Evolutionary conservation across 129 eudicot genomes (phyloP).

Genomic region (Logfia minima): DNA sequence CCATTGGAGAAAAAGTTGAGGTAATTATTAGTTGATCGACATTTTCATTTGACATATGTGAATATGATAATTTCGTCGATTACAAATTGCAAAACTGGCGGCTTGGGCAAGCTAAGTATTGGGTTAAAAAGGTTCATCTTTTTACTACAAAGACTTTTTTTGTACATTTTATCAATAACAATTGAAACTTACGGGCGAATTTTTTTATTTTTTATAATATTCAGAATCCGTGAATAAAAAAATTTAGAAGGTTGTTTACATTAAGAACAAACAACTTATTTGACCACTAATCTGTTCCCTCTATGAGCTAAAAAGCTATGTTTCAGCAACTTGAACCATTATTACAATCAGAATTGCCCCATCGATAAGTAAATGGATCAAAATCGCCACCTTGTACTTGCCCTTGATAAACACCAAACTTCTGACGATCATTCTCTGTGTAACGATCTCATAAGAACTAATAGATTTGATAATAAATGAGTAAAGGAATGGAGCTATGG

Average conservation of each 20-base stretch:
- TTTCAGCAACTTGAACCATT: background rate
- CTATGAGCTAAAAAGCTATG: too few relatives aligned
- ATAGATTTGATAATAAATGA: conserved; percentile 16
- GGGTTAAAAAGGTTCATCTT: background rate
- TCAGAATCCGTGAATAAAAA: background rate
- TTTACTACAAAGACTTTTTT: too few relatives aligned
- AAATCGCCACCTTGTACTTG: background rate
- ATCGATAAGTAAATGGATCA: background rate
- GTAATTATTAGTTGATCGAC: conserved; percentile 29
- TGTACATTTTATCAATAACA: too few relatives aligned
- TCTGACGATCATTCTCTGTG: background rate
- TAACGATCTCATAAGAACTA: background rate
- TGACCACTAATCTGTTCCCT: background rate
- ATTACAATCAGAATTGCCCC: background rate
- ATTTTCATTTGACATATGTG: background rate
- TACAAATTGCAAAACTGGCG: background rate
- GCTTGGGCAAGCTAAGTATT: background rate
- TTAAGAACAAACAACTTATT: background rate
- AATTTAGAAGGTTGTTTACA: background rate
- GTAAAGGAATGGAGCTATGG: conserved; percentile 69
- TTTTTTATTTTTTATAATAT: too few relatives aligned
- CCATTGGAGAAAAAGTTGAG: conserved; percentile 62
- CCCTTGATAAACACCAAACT: background rate
- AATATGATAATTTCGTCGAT: background rate
- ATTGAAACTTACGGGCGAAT: background rate